phyloP scores from a whole-genome alignment of 768 basidiomycete species.

The Russula sp. region DNA sequence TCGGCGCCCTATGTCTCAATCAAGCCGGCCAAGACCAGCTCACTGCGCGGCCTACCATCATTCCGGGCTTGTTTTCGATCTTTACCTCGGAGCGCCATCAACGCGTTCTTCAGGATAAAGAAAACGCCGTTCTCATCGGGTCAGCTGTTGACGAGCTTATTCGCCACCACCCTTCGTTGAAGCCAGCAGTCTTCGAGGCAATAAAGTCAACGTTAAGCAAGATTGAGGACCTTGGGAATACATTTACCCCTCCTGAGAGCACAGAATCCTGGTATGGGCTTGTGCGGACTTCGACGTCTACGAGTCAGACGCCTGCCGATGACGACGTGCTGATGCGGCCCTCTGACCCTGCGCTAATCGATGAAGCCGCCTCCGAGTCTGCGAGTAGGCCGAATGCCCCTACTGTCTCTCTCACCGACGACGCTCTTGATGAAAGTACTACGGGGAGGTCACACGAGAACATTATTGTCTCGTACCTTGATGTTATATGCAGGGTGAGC shows the following conservation, averaged over 20 bases:
- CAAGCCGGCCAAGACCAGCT: slow-evolving; percentile 82
- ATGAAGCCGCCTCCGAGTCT: slow-evolving; percentile 13
- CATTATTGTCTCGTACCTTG: slow-evolving; percentile 68
- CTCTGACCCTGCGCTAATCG: slow-evolving; percentile 6
- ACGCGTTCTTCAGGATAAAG: slow-evolving; percentile 84
- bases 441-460: slow-evolving; percentile 60
- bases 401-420: slow-evolving; percentile 8
- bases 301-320: neutral
- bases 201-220: slow-evolving; percentile 62
- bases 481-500: slow-evolving; percentile 70
- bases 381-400: slow-evolving; percentile 2
- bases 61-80: slow-evolving; percentile 77
- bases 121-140: slow-evolving; percentile 85
- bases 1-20: slow-evolving; percentile 95
- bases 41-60: slow-evolving; percentile 67
- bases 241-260: slow-evolving; percentile 49
- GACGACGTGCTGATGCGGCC: slow-evolving; percentile 22
- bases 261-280: slow-evolving; percentile 65
- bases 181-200: slow-evolving; percentile 70
- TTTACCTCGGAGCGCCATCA: slow-evolving; percentile 82
- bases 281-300: slow-evolving; percentile 20
- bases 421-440: slow-evolving; percentile 14
- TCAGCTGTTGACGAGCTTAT: slow-evolving; percentile 92
- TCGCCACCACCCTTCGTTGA: slow-evolving; percentile 89
- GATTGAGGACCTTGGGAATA: slow-evolving; percentile 68